Conservation (phyloP, 2,329 filamentous ascomycete species). For the Verticillium tricorpus region DNA sequence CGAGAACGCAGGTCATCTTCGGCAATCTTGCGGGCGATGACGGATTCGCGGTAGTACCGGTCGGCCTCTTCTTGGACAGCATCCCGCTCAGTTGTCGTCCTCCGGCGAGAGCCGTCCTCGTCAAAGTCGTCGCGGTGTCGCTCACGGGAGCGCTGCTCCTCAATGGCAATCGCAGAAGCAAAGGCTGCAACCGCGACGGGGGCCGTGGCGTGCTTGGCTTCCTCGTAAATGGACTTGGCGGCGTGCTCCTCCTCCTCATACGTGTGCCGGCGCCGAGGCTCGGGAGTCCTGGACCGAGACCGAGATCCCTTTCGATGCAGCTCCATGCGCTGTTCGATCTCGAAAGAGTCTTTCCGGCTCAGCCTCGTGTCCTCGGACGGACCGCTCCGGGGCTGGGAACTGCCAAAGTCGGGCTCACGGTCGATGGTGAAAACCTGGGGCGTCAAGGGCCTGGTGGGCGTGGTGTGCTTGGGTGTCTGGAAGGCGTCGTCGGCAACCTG, state of each 20-base stretch:
- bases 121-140: constrained; percentile 25
- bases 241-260: constrained; percentile 36
- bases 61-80: constrained; percentile 53
- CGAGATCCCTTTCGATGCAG: constrained; percentile 17
- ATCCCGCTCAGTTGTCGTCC: constrained; percentile 30
- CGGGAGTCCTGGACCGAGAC: constrained; percentile 16
- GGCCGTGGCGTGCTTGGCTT: constrained; percentile 42
- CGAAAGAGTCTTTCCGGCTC: constrained; percentile 47
- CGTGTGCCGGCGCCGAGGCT: constrained; percentile 10
- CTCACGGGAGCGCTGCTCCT: constrained; percentile 31
- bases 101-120: constrained; percentile 27
- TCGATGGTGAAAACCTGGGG: constrained; percentile 50
- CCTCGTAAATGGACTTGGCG: constrained; percentile 38
- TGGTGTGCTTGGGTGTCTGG: constrained; percentile 33
- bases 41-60: constrained; percentile 51
- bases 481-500: constrained; percentile 52
- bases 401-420: constrained; percentile 46
- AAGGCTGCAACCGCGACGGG: constrained; percentile 43
- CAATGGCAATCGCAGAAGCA: constrained; percentile 40
- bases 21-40: constrained; percentile 48
- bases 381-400: constrained; percentile 22
- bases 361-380: constrained; percentile 28
- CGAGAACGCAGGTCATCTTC: constrained; percentile 51
- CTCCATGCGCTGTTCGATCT: constrained; percentile 32
- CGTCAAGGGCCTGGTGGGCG: constrained; percentile 38